These are phyloP conservation scores for Davidsoniella neocaledoniae DNA, from an alignment of 2,329 filamentous ascomycete species.

Conservation along the genomic window DNA sequence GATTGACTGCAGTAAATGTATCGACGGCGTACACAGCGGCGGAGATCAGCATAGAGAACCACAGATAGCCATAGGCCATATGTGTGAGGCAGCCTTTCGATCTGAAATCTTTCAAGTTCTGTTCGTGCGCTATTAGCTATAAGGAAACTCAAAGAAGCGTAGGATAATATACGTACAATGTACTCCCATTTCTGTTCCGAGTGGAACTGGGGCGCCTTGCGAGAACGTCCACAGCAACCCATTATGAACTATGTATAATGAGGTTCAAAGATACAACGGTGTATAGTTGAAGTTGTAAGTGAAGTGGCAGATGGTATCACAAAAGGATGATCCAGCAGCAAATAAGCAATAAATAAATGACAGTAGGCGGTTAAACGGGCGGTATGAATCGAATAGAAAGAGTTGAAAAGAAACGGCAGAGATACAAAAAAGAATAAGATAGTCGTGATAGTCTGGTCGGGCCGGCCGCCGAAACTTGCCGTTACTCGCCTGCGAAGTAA, in stretches of 20 bases:
- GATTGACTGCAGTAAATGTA: constrained; percentile 81
- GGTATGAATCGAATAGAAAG: no score
- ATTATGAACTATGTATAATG: constrained; percentile 27
- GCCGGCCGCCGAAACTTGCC: constrained; percentile 11
- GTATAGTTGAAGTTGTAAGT: neutral
- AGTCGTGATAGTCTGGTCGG: constrained; percentile 7
- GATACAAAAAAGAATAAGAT: neutral
- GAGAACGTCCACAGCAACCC: constrained; percentile 46
- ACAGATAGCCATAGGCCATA: constrained; percentile 73
- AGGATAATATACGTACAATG: constrained; percentile 42
- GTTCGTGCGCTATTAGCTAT: constrained; percentile 15
- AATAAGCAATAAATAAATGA: constrained; percentile 2
- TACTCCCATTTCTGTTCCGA: constrained; percentile 92
- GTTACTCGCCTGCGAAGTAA: constrained; percentile 14
- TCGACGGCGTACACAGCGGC: constrained; percentile 77
- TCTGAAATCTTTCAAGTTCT: constrained; percentile 57
- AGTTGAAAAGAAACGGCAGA: no score
- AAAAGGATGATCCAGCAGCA: neutral
- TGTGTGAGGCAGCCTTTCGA: constrained; percentile 59
- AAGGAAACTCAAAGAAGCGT: neutral
- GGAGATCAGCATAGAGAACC: constrained; percentile 62
- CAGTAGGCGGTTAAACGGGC: no score
- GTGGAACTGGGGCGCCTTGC: constrained; percentile 46
- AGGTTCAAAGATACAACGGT: constrained; percentile 6
- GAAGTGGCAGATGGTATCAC: constrained; percentile 11